Percentiles rank a stretch among this genome's conserved stretches.
Evolutionary conservation across 306 rosid species (phyloP).

Genomic region (Prunus dulcis): DNA sequence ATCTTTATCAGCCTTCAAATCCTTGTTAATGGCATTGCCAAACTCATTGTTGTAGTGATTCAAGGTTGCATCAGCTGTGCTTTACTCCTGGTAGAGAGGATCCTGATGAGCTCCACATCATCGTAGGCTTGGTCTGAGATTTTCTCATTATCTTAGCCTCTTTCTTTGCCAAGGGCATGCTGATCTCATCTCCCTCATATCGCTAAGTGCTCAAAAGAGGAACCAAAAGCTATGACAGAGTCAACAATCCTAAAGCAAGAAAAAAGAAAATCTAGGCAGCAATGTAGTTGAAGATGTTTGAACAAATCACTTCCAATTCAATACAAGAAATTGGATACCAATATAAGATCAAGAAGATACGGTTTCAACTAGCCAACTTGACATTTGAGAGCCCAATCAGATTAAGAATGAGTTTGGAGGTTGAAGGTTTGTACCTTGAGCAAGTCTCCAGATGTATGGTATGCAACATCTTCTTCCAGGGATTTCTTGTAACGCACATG

Average conservation of each 20-base stretch:
- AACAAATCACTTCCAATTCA: not conserved
- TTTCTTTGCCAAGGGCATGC: slow-evolving; percentile 51
- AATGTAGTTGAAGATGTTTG: not conserved
- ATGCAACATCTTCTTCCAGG: slow-evolving; percentile 58
- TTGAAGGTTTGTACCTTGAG: slow-evolving; percentile 29
- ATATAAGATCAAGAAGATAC: not conserved
- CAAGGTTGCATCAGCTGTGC: slow-evolving; percentile 65
- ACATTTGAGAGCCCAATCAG: not conserved
- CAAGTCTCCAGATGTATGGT: slow-evolving; percentile 51
- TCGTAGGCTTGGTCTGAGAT: slow-evolving; percentile 52
- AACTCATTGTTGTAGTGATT: slow-evolving; percentile 66
- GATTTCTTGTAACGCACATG: slow-evolving; percentile 53
- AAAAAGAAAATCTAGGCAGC: not conserved
- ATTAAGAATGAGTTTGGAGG: not conserved
- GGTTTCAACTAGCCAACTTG: not conserved
- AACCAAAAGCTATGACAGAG: slow-evolving; percentile 64
- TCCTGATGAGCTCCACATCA: slow-evolving; percentile 62
- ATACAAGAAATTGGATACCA: not conserved
- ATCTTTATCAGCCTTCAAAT: slow-evolving; percentile 59
- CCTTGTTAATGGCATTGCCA: slow-evolving; percentile 74
- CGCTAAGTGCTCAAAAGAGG: slow-evolving; percentile 64
- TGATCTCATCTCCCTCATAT: slow-evolving; percentile 84
- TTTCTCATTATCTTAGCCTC: slow-evolving; percentile 73
- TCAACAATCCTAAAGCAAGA: too few species aligned
- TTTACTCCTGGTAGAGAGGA: slow-evolving; percentile 70